Percentiles rank a stretch among this genome's conserved stretches.
Conservation (phyloP, 1,284 basidiomycete genomes). For the Fomes fomentarius region DNA sequence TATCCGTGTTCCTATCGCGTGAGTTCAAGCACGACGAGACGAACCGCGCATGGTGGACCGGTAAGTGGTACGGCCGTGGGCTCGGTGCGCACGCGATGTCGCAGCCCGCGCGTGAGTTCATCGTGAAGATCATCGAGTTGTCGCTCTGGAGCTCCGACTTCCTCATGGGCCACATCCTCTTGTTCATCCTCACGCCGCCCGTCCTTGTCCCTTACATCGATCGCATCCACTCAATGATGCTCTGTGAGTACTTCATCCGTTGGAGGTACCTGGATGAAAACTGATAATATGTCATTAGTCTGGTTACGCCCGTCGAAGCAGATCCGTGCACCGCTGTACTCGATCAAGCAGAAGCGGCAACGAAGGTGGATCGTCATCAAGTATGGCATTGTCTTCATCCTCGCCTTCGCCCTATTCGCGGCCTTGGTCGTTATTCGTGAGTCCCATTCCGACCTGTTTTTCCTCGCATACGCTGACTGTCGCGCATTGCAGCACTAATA, state of each 20-base stretch:
- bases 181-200: conserved; percentile 78
- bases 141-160: conserved; percentile 82
- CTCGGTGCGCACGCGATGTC: conserved; percentile 88
- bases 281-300: conserved; percentile 47
- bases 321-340: conserved; percentile 93
- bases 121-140: conserved; percentile 86
- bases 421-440: conserved; percentile 78
- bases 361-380: conserved; percentile 86
- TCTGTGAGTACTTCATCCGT: conserved; percentile 55
- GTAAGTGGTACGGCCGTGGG: conserved; percentile 93
- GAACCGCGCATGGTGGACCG: conserved; percentile 97
- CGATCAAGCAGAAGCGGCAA: conserved; percentile 84
- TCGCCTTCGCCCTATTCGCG: conserved; percentile 76
- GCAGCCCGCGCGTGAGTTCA: conserved; percentile 86
- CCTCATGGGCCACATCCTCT: conserved; percentile 64
- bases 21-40: conserved; percentile 99
- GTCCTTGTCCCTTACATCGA: conserved; percentile 78
- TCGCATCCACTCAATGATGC: conserved; percentile 72
- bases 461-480: conserved; percentile 1
- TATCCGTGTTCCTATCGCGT: conserved; percentile 89
- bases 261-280: conserved; percentile 16
- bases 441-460: conserved; percentile 36
- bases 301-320: conserved; percentile 88
- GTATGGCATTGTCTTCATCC: conserved; percentile 80
- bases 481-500: conserved; percentile 51